These are phyloP conservation scores for Myxozyma lipomycoides DNA, from an alignment of 805 yeast species.

Conservation along the genomic window DNA sequence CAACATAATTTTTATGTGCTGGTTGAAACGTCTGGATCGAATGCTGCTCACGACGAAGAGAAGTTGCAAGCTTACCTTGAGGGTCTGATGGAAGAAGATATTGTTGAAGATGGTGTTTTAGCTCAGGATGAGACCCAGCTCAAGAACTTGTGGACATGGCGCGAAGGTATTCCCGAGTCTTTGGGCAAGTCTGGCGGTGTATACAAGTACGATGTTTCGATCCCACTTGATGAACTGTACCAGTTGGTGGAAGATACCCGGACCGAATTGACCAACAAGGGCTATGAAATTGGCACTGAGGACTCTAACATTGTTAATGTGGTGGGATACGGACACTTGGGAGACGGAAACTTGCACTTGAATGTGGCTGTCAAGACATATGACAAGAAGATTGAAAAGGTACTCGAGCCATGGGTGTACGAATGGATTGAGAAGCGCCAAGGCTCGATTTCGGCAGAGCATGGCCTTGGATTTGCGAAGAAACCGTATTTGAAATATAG, in stretches of 20 bases:
- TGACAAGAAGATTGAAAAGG: conserved; percentile 69
- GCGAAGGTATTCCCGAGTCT: conserved; percentile 91
- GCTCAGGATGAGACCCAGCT: conserved; percentile 93
- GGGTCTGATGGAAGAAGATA: conserved; percentile 73
- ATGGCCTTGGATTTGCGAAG: conserved; percentile 96
- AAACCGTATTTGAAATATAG: conserved; percentile 83
- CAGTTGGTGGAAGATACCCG: conserved; percentile 77
- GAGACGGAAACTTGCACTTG: conserved; percentile 94
- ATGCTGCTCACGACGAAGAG: conserved; percentile 86
- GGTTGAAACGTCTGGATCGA: conserved; percentile 95
- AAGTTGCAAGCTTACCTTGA: conserved; percentile 84
- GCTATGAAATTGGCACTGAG: conserved; percentile 49
- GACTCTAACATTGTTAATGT: conserved; percentile 65
- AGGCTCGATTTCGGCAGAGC: conserved; percentile 96
- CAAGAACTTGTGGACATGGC: conserved; percentile 85
- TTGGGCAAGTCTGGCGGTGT: conserved; percentile 85
- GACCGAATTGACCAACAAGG: conserved; percentile 53
- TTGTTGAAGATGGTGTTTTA: conserved; percentile 88
- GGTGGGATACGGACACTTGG: conserved; percentile 96
- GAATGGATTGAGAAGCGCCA: conserved; percentile 71
- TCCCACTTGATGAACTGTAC: conserved; percentile 79
- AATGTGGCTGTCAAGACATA: conserved; percentile 88
- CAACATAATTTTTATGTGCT: conserved; percentile 84
- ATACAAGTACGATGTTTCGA: conserved; percentile 92
- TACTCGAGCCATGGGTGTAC: conserved; percentile 89